Evolutionary conservation across 1,139 yeast genomes (phyloP), one percentile per base, ranked within the genome.

Genomic region (Debaryomycetaceae sp.): DNA sequence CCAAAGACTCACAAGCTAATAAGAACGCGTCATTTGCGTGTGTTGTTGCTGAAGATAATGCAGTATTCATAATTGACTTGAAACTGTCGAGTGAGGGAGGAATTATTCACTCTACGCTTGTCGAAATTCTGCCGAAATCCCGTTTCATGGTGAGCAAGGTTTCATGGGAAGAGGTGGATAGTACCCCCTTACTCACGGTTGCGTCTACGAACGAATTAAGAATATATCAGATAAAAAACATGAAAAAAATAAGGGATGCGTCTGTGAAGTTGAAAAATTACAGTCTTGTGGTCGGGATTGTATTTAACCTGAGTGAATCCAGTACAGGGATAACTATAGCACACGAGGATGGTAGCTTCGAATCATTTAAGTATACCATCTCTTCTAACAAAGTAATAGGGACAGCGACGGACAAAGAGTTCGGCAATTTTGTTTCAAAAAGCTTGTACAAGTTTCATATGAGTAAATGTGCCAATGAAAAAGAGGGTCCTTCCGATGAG

Each of bases 261-360:
- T 20, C 11, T 7, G 36, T 33, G 13, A 29, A 27, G n/a, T 37
- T 46, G 22, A 11, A 24, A 9, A 41, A 24, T 14, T 27, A 36
- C 14, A 37, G 42, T 13, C 36, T 46, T 24, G 47, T 49, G 0
- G 38, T 44, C 4, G 52, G 52, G 1, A 43, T 47, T 2, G 38
- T 45, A 6, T 24, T 34, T 1, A 24, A 9, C 4, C 34, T 40
- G 31, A 38, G 17, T 4, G 34, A 37, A 17, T 24, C 17, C 1
- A 31, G 11, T n/a, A 24, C 50, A n/a, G 42, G 39, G 14, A 40
- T 52, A 1, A 45, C 53, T 14, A 29, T 62, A 20, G 51, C 58
- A 6, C 63, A 52, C 42, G 76, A 72, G 45, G 55, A 58, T 42
- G 74, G 75, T 1, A 50, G 54, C 6, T 60, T 68, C 34, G 60